Conservation (phyloP, 441 rosid species). For the Gossypium trilobum region DNA sequence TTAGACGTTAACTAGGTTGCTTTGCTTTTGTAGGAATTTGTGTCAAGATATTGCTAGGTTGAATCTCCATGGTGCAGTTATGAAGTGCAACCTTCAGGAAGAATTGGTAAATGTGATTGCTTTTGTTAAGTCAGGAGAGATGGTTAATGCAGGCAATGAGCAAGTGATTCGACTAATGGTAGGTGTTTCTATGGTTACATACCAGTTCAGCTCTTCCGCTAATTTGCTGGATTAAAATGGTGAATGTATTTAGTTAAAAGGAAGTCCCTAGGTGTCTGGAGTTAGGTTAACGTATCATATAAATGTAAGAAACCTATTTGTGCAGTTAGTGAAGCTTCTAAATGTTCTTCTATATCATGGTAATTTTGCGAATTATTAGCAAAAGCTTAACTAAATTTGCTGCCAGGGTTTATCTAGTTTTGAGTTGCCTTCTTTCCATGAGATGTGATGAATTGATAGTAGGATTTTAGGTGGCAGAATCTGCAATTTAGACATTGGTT, state of each 20-base stretch:
- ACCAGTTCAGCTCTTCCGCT: not conserved
- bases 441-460: not conserved
- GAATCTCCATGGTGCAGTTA: slow-evolving; percentile 37
- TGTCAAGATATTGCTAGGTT: slow-evolving; percentile 45
- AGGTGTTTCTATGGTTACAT: slow-evolving; percentile 42
- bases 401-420: not conserved
- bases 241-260: not conserved
- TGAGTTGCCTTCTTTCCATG: not conserved
- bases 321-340: not conserved
- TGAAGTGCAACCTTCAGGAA: slow-evolving; percentile 64
- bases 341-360: not conserved
- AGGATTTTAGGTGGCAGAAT: slow-evolving; percentile 1
- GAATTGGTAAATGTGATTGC: slow-evolving; percentile 41
- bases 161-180: slow-evolving; percentile 45
- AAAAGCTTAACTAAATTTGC: not conserved
- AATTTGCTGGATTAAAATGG: not conserved
- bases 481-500: not conserved
- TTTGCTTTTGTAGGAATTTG: slow-evolving; percentile 38
- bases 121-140: slow-evolving; percentile 40
- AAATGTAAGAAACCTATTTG: not conserved
- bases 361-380: not conserved
- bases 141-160: slow-evolving; percentile 46
- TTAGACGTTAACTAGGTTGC: slow-evolving; percentile 9
- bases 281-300: not conserved
- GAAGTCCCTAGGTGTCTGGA: slow-evolving; percentile 3